Percentiles rank a stretch among this genome's conserved stretches.
Evolutionary conservation across 164 flowering plant genomes (phyloP).

Genomic region (Vitis rotundifolia): DNA sequence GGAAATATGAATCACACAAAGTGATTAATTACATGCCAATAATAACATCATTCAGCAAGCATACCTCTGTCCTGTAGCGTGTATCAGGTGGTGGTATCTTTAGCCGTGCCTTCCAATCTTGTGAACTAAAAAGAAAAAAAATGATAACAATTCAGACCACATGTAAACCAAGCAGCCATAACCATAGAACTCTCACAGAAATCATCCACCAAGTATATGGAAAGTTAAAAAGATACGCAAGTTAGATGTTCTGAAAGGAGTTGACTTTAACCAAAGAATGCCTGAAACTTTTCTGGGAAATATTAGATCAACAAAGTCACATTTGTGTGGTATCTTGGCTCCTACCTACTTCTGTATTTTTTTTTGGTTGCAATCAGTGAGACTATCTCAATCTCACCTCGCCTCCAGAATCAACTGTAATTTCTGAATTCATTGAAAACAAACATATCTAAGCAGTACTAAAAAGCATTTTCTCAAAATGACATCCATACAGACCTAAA

Average conservation of each 20-base stretch:
- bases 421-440: too few relatives aligned
- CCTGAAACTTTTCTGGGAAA: not conserved
- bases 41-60: not conserved
- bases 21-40: not conserved
- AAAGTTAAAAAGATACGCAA: not conserved
- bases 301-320: not conserved
- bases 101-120: constrained; percentile 88
- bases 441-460: too few relatives aligned
- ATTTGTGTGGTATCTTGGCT: not conserved
- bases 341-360: too few relatives aligned
- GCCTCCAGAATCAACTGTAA: too few relatives aligned
- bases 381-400: too few relatives aligned
- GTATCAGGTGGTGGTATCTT: constrained; percentile 84
- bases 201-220: not conserved
- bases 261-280: not conserved
- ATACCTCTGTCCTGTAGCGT: constrained; percentile 91
- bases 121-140: constrained; percentile 49
- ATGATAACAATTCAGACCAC: not conserved
- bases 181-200: too few relatives aligned
- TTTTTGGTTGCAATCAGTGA: too few relatives aligned
- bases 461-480: too few relatives aligned
- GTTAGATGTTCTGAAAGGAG: not conserved
- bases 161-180: not conserved
- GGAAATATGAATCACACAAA: too few relatives aligned
- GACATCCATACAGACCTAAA: too few relatives aligned